Base-by-base conservation (phyloP, 495 filamentous ascomycete species). In the Hypoxylon trugodes region DNA sequence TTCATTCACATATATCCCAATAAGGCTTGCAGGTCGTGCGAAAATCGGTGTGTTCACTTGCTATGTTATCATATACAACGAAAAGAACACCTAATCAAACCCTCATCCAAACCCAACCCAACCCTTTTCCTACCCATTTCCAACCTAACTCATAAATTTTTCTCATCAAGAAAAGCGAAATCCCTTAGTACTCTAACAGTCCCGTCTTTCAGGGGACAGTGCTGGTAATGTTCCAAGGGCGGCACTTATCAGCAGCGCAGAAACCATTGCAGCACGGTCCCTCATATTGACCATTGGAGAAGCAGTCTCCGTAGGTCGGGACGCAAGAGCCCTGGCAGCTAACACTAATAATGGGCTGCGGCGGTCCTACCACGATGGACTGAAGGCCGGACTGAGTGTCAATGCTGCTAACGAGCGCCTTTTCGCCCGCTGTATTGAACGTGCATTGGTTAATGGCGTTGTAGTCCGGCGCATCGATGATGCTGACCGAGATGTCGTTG, bases 311-410 rank as follows among this genome's bases (percentile, higher is more conserved):
- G 10, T 59, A 63, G 12, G 52, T 55, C 1, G 56, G 30, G 12
- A 49, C 46, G 37, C 40, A 70, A 0, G 50, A 26, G 24, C 63
- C 64, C 2, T 54, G 40, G 61, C 70, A 73, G 47, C 52, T 66
- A 32, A 73, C 68, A 35, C 65, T 68, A 49, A 62, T 53, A 25
- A 73, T 61, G 8, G 61, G 68, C 55, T 69, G 65, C n/a, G 71
- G 71, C 1, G 71, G 71, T 2, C 71, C 69, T 26, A 73, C 65
- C 4, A 63, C 48, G 47, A 73, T 61, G 12, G 58, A 46, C 45
- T 65, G 51, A 5, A 65, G 19, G n/a, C 68, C 68, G 6, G 48
- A 54, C 16, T 59, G 42, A 2, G 61, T 68, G 52, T 69, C 43
- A 52, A 66, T 53, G 18, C 53, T 65, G 45, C 50, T 40, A 1